Conservation (phyloP, 257 asterid genomes). For the Misopates orontium region DNA sequence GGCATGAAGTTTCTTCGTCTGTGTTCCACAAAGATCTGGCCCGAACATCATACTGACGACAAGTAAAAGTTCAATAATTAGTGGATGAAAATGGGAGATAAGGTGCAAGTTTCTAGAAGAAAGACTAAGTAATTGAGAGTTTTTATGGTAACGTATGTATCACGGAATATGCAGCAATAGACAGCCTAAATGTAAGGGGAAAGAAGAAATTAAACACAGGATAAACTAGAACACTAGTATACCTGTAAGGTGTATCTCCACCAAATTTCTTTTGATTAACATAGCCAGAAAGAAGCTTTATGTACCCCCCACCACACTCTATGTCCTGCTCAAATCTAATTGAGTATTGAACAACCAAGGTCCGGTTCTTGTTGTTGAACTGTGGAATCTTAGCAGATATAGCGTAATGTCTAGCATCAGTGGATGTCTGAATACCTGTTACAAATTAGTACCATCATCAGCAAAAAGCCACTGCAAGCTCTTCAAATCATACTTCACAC, state of each 20-base stretch:
- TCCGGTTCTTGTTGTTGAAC: slow-evolving; percentile 86
- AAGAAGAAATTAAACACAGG: too few relatives aligned
- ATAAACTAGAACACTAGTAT: slow-evolving; percentile 1
- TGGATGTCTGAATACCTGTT: slow-evolving; percentile 85
- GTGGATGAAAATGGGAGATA: slow-evolving; percentile 1
- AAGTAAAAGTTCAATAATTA: slow-evolving; percentile 21
- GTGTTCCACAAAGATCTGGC: slow-evolving; percentile 96
- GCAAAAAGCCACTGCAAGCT: slow-evolving; percentile 3
- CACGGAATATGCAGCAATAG: neutral
- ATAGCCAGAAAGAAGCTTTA: slow-evolving; percentile 88
- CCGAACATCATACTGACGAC: slow-evolving; percentile 88
- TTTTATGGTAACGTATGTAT: neutral
- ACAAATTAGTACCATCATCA: slow-evolving; percentile 11
- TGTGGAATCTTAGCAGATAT: slow-evolving; percentile 94
- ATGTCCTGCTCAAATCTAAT: slow-evolving; percentile 91
- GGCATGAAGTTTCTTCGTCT: slow-evolving; percentile 85
- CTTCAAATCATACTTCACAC: neutral
- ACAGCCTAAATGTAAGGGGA: neutral
- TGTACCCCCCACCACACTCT: slow-evolving; percentile 97
- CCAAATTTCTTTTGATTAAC: slow-evolving; percentile 97
- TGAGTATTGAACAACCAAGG: slow-evolving; percentile 86
- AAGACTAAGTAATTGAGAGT: too few relatives aligned
- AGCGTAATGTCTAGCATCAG: slow-evolving; percentile 85
- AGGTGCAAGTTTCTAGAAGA: too few relatives aligned
- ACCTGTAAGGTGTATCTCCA: slow-evolving; percentile 99